Percentiles rank a stretch among this genome's conserved stretches.
Conservation (phyloP, 2,329 filamentous ascomycete species). For the Fusarium nygamai region DNA sequence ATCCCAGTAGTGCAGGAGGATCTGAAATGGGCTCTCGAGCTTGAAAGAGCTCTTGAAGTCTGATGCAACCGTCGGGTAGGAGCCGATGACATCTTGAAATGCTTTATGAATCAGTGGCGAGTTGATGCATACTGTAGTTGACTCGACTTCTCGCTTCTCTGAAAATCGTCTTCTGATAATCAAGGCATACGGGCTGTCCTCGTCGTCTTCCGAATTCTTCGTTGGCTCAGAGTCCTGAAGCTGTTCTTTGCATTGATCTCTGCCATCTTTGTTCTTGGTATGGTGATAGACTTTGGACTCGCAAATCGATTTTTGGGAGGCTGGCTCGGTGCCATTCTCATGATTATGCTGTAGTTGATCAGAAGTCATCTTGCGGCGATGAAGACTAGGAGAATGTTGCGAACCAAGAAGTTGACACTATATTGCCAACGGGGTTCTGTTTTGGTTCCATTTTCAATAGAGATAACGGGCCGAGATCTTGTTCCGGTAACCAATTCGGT, state of each 20-base stretch:
- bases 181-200: background rate
- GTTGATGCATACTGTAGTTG: background rate
- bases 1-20: background rate
- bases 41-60: background rate
- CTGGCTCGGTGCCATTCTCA: background rate
- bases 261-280: background rate
- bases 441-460: background rate
- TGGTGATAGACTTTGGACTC: background rate
- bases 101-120: background rate
- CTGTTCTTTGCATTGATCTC: background rate
- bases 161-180: background rate
- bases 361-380: background rate
- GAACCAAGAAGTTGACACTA: background rate
- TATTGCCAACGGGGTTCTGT: background rate
- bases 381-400: background rate
- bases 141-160: background rate
- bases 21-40: background rate
- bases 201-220: background rate
- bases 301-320: background rate
- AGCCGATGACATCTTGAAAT: background rate
- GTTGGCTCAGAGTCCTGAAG: background rate
- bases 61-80: background rate
- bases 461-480: background rate
- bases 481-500: background rate
- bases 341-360: too few species aligned